A percentile compares a stretch with the other conserved stretches of the same genome.
These are phyloP conservation scores for Crithidia brevicula DNA, from an alignment of 208 protist genomes.

Conservation along the genomic window DNA sequence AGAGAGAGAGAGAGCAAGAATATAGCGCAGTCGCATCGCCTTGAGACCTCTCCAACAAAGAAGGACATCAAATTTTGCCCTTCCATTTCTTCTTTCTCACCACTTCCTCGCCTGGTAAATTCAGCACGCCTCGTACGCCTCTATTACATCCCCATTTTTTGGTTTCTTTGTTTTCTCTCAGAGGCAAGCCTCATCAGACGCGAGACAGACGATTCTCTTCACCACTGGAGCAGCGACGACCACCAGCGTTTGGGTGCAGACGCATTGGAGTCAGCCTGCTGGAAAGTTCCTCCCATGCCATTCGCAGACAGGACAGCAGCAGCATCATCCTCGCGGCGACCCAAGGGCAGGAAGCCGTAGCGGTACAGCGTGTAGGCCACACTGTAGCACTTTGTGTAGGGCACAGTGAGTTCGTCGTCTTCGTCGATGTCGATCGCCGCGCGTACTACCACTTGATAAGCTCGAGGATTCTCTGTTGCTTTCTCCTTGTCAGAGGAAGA, in stretches of 20 bases:
- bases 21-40: too few species aligned
- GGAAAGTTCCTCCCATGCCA: constrained; percentile 1
- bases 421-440: constrained; percentile 42
- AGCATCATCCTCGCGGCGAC: constrained; percentile 43
- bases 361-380: constrained; percentile 73
- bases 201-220: background rate
- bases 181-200: too few species aligned
- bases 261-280: background rate
- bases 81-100: background rate
- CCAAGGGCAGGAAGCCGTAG: constrained; percentile 61
- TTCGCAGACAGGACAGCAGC: constrained; percentile 23
- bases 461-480: background rate
- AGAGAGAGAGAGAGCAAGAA: too few species aligned
- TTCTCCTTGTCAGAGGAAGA: too few species aligned
- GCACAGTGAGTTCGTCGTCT: constrained; percentile 54
- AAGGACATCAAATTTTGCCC: background rate
- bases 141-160: too few species aligned
- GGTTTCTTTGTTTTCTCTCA: too few species aligned
- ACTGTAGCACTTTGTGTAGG: constrained; percentile 62
- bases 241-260: constrained; percentile 1
- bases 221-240: background rate
- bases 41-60: too few species aligned
- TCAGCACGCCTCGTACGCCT: too few species aligned
- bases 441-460: constrained; percentile 42
- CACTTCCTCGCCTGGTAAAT: too few species aligned